Base-by-base conservation (phyloP, 78 protist genomes). In the Dictyostelium capitatum region DNA sequence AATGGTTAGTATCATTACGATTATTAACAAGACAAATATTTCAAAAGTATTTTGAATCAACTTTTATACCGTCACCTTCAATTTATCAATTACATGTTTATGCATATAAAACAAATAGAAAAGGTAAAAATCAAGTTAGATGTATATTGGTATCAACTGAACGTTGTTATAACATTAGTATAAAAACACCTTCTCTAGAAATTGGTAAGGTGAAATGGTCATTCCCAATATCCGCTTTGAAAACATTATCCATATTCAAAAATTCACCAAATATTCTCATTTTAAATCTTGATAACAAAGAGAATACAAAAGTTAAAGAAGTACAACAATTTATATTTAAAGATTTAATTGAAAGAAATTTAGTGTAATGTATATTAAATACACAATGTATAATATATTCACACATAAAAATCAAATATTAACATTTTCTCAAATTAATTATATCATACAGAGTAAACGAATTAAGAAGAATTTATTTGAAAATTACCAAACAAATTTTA, bases 191-290 rank as follows among this genome's bases (percentile, higher is more conserved):
- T 4, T 43, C 82, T n/a, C 64, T 87, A 11, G 92, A 87, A 25
- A 30, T 87, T n/a, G 92, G 92, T 0, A 87, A 87, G 37, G 72
- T 77, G 4, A 87, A 87, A 46, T 87, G 92, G 92, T 77, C 83
- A 28, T 87, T 87, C 51, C 83, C 92, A 25, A 77, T 87, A 4
- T 7, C 47, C 3, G 46, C 83, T 3, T 14, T 87, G 9, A 87
- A 87, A 56, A 50, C 41, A 30, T 17, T 87, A 0, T 51, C 23
- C 20, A 53, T 77, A 9, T 74, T 72, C 6, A 87, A 87, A 28
- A 43, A n/a, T 1, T 74, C 83, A 19, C n/a, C 82, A 69, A 87
- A 87, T 50, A 19, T 77, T 9, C 30, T 87, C 14, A 46, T 87
- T 9, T 25, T 87, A 59, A 54, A 65, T 64, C 17, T 87, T 6